These are phyloP conservation scores for Volvox carteri DNA, from an alignment of 163 green algal genomes.

Conservation along the genomic window DNA sequence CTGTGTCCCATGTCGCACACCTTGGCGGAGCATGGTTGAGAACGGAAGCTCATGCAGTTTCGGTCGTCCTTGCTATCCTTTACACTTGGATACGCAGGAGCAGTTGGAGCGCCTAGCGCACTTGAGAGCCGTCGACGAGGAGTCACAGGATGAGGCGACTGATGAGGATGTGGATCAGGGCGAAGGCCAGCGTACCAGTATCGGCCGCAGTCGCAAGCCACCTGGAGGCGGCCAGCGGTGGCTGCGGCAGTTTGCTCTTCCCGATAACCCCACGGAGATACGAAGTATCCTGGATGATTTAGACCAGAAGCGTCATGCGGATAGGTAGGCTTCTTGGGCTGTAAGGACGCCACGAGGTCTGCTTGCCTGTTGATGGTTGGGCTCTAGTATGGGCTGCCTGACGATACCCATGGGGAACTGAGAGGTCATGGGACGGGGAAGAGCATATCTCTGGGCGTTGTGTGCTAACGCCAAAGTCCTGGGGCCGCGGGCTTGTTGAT, in stretches of 20 bases:
- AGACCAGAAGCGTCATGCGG: constrained; percentile 52
- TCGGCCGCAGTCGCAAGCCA: neutral
- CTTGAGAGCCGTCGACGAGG: neutral
- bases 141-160: neutral
- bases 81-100: neutral
- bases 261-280: neutral
- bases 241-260: neutral
- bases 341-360: too few relatives aligned
- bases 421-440: too few relatives aligned
- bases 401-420: too few relatives aligned
- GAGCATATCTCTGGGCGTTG: too few relatives aligned
- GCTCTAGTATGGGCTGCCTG: too few relatives aligned
- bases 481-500: too few relatives aligned
- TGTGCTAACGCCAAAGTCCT: too few relatives aligned
- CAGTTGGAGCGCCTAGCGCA: constrained; percentile 30
- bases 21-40: too few relatives aligned
- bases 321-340: constrained; percentile 41
- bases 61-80: neutral
- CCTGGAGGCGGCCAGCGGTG: neutral
- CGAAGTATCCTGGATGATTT: constrained; percentile 3
- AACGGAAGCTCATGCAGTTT: too few relatives aligned
- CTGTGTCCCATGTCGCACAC: too few relatives aligned
- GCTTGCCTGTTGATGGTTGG: too few relatives aligned
- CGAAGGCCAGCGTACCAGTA: neutral
- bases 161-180: constrained; percentile 8